phyloP scores from a whole-genome alignment of 2,329 filamentous ascomycete species.

The Colletotrichum sp. region DNA sequence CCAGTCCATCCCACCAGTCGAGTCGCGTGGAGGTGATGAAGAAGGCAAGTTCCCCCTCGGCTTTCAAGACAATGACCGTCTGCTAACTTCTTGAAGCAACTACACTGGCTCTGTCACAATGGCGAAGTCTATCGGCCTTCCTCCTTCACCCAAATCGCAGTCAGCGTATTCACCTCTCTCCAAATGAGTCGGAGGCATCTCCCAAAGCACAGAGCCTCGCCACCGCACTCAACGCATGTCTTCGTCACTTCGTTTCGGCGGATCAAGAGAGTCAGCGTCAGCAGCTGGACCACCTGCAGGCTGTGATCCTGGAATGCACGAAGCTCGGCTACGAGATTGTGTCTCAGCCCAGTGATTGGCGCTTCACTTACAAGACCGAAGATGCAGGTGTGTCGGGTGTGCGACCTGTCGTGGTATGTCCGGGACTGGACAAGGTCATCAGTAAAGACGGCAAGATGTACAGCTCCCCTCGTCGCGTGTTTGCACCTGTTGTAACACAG shows the following conservation, averaged over 20 bases:
- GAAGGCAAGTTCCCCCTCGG: constrained; percentile 32
- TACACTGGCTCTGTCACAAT: constrained; percentile 40
- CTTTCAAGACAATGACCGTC: background rate
- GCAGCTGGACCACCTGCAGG: constrained; percentile 42
- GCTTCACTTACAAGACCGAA: constrained; percentile 29
- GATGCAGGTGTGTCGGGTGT: background rate
- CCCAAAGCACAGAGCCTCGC: constrained; percentile 37
- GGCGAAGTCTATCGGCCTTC: constrained; percentile 48
- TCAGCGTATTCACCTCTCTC: constrained; percentile 38
- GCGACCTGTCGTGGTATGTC: constrained; percentile 28
- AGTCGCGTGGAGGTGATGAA: constrained; percentile 26
- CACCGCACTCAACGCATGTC: constrained; percentile 35
- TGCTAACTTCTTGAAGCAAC: constrained; percentile 23
- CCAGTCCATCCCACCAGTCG: constrained; percentile 30
- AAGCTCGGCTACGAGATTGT: constrained; percentile 46
- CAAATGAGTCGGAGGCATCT: constrained; percentile 30
- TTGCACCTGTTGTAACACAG: constrained; percentile 22
- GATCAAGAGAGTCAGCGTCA: constrained; percentile 30
- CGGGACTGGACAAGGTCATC: constrained; percentile 34
- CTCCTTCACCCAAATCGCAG: constrained; percentile 43
- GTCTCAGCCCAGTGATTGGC: constrained; percentile 46
- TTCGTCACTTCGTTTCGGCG: constrained; percentile 35
- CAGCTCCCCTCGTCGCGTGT: constrained; percentile 25
- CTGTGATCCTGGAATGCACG: constrained; percentile 43
- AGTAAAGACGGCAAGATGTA: constrained; percentile 28